Percentiles rank a stretch among this genome's conserved stretches.
Conservation (phyloP, 148 eudicot genomes). For the Heliamphora exappendiculata region DNA sequence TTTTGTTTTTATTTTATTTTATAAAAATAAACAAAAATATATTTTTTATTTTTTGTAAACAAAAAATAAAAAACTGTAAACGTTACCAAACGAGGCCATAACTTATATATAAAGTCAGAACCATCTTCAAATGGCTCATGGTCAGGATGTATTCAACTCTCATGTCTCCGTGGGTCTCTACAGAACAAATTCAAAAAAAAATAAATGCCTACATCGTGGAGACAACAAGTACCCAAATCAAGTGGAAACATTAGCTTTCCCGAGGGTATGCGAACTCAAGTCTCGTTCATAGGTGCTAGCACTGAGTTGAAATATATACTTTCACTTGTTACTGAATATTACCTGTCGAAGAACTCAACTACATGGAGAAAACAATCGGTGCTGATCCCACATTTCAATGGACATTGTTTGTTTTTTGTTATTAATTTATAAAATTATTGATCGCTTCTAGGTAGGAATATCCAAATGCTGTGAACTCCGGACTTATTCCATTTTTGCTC, state of each 20-base stretch:
- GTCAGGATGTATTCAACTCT: slow-evolving; percentile 67
- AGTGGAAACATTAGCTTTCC: too few species aligned
- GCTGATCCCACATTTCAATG: slow-evolving; percentile 60
- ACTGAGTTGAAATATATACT: slow-evolving; percentile 45
- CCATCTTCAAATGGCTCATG: slow-evolving; percentile 64
- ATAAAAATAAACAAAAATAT: too few species aligned
- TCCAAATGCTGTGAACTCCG: background rate
- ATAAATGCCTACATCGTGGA: too few species aligned
- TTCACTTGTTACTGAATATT: slow-evolving; percentile 38
- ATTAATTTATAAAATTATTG: background rate
- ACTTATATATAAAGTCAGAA: slow-evolving; percentile 51
- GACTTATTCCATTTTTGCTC: background rate
- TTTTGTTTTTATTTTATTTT: too few species aligned
- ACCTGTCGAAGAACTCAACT: slow-evolving; percentile 30
- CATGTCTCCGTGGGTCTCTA: slow-evolving; percentile 60
- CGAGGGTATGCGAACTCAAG: too few species aligned
- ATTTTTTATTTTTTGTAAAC: too few species aligned
- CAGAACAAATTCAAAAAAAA: background rate
- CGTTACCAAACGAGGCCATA: too few species aligned
- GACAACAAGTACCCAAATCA: too few species aligned
- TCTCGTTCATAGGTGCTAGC: slow-evolving; percentile 24
- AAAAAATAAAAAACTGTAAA: too few species aligned
- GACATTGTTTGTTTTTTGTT: background rate
- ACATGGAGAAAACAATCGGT: slow-evolving; percentile 32
- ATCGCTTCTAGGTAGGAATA: background rate